Percentiles rank a stretch among this genome's conserved stretches.
phyloP scores from a whole-genome alignment of 192 early-diverging fungal genomes.

The Umbelopsis sp. region DNA sequence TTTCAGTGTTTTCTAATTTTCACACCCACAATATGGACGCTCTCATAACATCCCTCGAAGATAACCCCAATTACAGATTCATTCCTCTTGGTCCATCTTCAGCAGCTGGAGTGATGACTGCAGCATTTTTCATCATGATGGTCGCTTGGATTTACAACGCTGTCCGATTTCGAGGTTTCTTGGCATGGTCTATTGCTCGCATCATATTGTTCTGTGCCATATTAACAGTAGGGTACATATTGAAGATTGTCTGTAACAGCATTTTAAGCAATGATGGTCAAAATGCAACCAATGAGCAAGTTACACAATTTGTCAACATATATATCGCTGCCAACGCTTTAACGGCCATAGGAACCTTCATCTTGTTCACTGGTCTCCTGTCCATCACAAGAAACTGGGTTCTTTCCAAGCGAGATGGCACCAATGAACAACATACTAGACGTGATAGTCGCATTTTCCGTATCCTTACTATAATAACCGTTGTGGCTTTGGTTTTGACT shows the following conservation, averaged over 20 bases:
- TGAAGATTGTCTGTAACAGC: conserved; percentile 4
- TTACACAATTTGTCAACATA: neutral
- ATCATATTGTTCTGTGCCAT: conserved; percentile 10
- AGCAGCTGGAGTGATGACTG: conserved; percentile 5
- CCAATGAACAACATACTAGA: neutral
- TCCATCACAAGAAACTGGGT: conserved; percentile 1
- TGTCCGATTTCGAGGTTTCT: neutral
- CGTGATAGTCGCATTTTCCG: neutral
- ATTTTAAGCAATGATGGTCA: neutral
- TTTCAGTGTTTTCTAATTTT: neutral
- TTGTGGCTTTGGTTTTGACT: neutral
- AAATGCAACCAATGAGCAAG: neutral
- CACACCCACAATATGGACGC: neutral
- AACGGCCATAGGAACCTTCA: neutral
- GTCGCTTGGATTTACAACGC: conserved; percentile 1
- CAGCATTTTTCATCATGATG: neutral
- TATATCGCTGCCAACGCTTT: conserved; percentile 7
- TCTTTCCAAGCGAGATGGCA: neutral
- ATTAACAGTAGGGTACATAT: neutral
- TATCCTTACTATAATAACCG: neutral
- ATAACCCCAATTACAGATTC: neutral
- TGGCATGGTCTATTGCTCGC: neutral
- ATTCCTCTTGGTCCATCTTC: conserved; percentile 12
- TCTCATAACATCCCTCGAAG: neutral
- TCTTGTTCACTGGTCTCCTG: neutral